Conservation (phyloP, 371 early-diverging fungal species). For the Gilbertella persicaria region DNA sequence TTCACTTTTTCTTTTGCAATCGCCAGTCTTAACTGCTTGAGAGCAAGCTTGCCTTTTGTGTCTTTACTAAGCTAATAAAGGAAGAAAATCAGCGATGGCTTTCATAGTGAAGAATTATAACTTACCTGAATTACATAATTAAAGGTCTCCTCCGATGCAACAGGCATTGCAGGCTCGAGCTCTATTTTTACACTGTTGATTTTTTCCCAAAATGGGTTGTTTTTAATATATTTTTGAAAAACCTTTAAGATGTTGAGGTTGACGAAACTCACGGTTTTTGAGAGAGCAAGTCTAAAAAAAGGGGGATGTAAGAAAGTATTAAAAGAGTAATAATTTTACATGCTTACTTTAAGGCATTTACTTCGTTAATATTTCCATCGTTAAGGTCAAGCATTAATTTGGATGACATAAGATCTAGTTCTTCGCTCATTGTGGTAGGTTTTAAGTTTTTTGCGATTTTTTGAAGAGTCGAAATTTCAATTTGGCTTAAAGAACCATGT, state of each 20-base stretch:
- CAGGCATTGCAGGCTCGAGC: slow-evolving; percentile 16
- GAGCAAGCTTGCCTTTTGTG: slow-evolving; percentile 11
- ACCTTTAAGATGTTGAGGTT: slow-evolving; percentile 13
- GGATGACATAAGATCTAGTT: slow-evolving; percentile 12
- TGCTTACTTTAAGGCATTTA: slow-evolving; percentile 16
- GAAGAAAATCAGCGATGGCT: slow-evolving; percentile 13
- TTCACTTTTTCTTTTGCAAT: slow-evolving; percentile 9
- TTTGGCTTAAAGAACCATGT: slow-evolving; percentile 15
- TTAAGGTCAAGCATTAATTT: slow-evolving; percentile 12
- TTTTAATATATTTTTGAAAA: slow-evolving; percentile 16
- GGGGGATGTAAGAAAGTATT: slow-evolving; percentile 6
- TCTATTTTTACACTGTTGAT: slow-evolving; percentile 11
- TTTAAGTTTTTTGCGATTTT: slow-evolving; percentile 13
- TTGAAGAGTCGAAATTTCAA: slow-evolving; percentile 14
- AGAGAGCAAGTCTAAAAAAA: slow-evolving; percentile 16
- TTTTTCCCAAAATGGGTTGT: slow-evolving; percentile 13
- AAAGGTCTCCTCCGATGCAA: slow-evolving; percentile 16
- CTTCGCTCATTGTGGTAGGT: slow-evolving; percentile 14
- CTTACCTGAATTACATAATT: slow-evolving; percentile 13
- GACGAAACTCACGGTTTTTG: slow-evolving; percentile 12
- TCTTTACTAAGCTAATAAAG: slow-evolving; percentile 16
- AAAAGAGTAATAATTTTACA: slow-evolving; percentile 9
- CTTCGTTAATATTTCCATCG: slow-evolving; percentile 10
- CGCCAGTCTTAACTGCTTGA: slow-evolving; percentile 13
- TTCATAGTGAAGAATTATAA: slow-evolving; percentile 16